A percentile compares a stretch with the other conserved stretches of the same genome.
These are phyloP conservation scores for Populus hybrid DNA, from an alignment of 441 rosid genomes.

Conservation along the genomic window DNA sequence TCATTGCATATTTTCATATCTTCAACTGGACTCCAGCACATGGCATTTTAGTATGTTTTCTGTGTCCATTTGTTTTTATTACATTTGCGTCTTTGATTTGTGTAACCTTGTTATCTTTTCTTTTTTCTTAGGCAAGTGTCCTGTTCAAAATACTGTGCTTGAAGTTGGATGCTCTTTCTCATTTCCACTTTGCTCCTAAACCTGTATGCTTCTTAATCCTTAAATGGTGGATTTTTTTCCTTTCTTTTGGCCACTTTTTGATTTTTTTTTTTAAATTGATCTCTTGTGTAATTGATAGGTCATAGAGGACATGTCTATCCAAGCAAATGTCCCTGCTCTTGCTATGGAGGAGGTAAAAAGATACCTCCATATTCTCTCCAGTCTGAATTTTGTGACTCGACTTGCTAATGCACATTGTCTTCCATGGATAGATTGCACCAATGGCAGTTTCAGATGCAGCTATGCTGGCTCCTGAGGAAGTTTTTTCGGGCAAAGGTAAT, in stretches of 20 bases:
- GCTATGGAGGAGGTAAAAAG: slow-evolving; percentile 92
- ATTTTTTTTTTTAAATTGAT: not conserved
- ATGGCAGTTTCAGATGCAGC: slow-evolving; percentile 92
- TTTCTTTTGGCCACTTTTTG: not conserved
- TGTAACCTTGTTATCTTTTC: not conserved
- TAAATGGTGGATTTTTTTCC: not conserved
- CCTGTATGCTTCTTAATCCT: slow-evolving; percentile 58
- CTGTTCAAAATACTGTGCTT: slow-evolving; percentile 76
- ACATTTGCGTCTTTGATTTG: not conserved
- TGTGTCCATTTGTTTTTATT: not conserved
- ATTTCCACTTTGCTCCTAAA: slow-evolving; percentile 94
- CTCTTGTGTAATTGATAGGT: slow-evolving; percentile 41
- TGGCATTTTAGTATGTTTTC: not conserved
- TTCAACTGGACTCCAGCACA: not conserved
- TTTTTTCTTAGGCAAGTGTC: slow-evolving; percentile 52
- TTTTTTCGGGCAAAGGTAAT: slow-evolving; percentile 77
- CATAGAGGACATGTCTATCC: slow-evolving; percentile 86
- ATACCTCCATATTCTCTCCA: not conserved
- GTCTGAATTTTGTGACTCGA: not conserved
- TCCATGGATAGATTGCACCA: slow-evolving; percentile 82
- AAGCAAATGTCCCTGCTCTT: slow-evolving; percentile 84
- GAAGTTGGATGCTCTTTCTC: slow-evolving; percentile 96
- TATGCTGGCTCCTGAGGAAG: slow-evolving; percentile 98
- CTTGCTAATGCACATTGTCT: slow-evolving; percentile 15
- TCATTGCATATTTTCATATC: not conserved